Conservation (phyloP, 148 eudicot species). For the Fallopia convolvulus region DNA sequence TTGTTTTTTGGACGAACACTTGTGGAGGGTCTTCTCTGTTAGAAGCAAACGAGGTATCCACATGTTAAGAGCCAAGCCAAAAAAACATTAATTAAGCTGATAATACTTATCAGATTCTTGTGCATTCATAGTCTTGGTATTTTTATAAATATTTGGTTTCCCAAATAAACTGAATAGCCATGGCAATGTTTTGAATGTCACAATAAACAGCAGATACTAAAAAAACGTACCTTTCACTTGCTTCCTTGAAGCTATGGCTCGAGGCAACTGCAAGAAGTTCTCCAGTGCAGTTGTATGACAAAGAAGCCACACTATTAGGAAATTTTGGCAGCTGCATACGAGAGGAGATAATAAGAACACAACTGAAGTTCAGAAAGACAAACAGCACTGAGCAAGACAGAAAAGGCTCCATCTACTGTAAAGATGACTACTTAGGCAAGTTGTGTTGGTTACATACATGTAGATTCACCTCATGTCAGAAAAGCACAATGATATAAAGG, state of each 20-base stretch:
- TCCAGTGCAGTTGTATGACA: slow-evolving; percentile 62
- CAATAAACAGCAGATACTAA: neutral
- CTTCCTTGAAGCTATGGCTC: slow-evolving; percentile 62
- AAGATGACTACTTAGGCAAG: neutral
- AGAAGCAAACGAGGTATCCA: slow-evolving; percentile 12
- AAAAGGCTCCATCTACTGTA: neutral
- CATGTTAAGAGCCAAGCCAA: neutral
- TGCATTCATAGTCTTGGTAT: neutral
- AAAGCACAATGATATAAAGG: neutral
- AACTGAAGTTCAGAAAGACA: neutral
- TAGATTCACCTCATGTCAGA: neutral
- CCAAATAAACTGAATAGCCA: neutral
- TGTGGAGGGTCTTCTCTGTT: slow-evolving; percentile 65
- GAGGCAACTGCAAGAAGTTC: slow-evolving; percentile 80
- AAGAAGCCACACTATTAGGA: slow-evolving; percentile 59
- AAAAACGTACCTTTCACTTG: slow-evolving; percentile 53
- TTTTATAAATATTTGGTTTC: neutral
- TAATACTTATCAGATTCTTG: neutral
- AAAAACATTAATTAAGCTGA: neutral
- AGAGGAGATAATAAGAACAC: neutral
- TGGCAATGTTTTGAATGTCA: neutral
- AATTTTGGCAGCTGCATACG: slow-evolving; percentile 53
- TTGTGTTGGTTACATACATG: neutral
- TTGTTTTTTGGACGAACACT: slow-evolving; percentile 55
- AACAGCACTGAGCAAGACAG: neutral